A percentile compares a stretch with the other conserved stretches of the same genome.
Evolutionary conservation across 2,329 filamentous ascomycete genomes (phyloP).

Genomic region (Cercospora zeae-maydis): DNA sequence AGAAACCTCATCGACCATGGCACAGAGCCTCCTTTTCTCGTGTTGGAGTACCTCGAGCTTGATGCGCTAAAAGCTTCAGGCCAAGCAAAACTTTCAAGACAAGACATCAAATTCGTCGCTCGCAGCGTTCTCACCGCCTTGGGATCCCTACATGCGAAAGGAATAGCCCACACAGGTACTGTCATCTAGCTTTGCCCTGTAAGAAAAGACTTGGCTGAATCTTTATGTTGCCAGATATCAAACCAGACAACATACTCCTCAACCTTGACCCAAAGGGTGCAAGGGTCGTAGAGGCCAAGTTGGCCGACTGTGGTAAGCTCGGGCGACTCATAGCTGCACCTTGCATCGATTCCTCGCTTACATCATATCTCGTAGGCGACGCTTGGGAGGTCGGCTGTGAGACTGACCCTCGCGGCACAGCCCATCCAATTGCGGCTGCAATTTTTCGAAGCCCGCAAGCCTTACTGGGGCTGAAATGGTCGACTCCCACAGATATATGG

Average conservation of each 20-base stretch:
- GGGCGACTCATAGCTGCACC: conserved; percentile 1
- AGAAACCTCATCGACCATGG: conserved; percentile 14
- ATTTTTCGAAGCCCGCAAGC: conserved; percentile 42
- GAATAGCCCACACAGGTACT: conserved; percentile 29
- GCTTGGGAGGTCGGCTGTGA: conserved; percentile 23
- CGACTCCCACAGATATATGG: conserved; percentile 41
- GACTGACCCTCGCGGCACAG: conserved; percentile 16
- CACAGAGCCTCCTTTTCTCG: conserved; percentile 12
- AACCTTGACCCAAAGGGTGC: conserved; percentile 31
- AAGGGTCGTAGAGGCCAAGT: conserved; percentile 35
- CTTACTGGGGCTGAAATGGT: conserved; percentile 36
- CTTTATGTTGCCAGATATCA: conserved; percentile 29
- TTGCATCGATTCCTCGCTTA: conserved; percentile 7
- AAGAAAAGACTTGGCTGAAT: conserved; percentile 18
- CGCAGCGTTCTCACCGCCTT: conserved; percentile 29
- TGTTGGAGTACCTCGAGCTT: conserved; percentile 13
- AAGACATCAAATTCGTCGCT: conserved; percentile 24
- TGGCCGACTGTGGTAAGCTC: conserved; percentile 23
- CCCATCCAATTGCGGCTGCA: conserved; percentile 36
- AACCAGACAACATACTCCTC: conserved; percentile 41
- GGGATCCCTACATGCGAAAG: conserved; percentile 29
- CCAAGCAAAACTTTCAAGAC: conserved; percentile 8
- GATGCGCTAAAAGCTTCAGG: conserved; percentile 10
- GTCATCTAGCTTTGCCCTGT: background rate
- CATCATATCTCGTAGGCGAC: conserved; percentile 8